phyloP scores from a whole-genome alignment of 2,329 filamentous ascomycete genomes.

The Lachnellula suecica region DNA sequence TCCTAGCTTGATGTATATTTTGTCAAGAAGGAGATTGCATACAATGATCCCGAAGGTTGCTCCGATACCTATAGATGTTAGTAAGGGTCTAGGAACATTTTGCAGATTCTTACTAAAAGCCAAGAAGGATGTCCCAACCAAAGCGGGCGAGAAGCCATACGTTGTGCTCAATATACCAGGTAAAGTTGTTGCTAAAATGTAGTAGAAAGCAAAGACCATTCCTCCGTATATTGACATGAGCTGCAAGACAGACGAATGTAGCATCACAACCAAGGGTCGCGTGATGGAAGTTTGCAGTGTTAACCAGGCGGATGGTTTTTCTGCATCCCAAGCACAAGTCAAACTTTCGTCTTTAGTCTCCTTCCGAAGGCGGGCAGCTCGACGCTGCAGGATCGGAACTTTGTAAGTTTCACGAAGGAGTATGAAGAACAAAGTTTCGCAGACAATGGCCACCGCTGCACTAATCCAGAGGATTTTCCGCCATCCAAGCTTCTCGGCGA shows the following conservation, averaged over 20 bases:
- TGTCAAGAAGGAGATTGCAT: slow-evolving; percentile 31
- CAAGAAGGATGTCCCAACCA: slow-evolving; percentile 53
- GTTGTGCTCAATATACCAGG: slow-evolving; percentile 40
- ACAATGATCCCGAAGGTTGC: slow-evolving; percentile 42
- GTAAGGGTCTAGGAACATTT: not conserved
- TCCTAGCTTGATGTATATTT: slow-evolving; percentile 21
- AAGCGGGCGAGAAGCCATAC: slow-evolving; percentile 45
- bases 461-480: slow-evolving; percentile 52
- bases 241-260: slow-evolving; percentile 51
- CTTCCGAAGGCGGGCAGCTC: slow-evolving; percentile 42
- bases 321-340: slow-evolving; percentile 37
- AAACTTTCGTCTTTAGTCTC: slow-evolving; percentile 47
- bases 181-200: slow-evolving; percentile 45
- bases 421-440: slow-evolving; percentile 42
- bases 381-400: slow-evolving; percentile 49
- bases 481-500: slow-evolving; percentile 49
- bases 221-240: slow-evolving; percentile 41
- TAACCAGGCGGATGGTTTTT: slow-evolving; percentile 48
- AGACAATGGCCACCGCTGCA: slow-evolving; percentile 38
- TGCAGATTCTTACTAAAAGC: slow-evolving; percentile 44
- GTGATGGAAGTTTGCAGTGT: slow-evolving; percentile 35
- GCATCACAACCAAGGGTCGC: slow-evolving; percentile 41
- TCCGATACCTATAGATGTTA: slow-evolving; percentile 23
- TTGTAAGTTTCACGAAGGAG: slow-evolving; percentile 60
- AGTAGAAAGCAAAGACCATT: slow-evolving; percentile 43